A percentile compares a stretch with the other conserved stretches of the same genome.
Conservation (phyloP, 179 eudicot genomes). For the Carnegiea gigantea region DNA sequence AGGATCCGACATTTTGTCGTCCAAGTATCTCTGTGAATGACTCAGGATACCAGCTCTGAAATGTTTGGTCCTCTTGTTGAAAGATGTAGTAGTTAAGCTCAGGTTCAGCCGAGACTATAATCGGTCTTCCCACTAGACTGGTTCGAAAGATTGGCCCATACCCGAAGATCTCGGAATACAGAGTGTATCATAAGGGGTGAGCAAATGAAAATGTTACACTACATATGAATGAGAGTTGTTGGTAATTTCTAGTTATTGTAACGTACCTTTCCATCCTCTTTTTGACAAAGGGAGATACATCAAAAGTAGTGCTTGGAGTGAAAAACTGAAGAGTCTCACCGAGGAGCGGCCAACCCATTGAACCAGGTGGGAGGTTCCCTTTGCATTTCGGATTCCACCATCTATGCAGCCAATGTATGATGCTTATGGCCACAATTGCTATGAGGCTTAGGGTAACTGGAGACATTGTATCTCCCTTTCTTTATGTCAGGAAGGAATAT, state of each 20-base stretch:
- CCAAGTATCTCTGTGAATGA: conserved; percentile 86
- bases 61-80: conserved; percentile 74
- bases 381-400: conserved; percentile 88
- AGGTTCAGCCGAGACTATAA: conserved; percentile 73
- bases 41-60: conserved; percentile 90
- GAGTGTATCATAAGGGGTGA: neutral
- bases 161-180: conserved; percentile 33
- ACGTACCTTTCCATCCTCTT: conserved; percentile 72
- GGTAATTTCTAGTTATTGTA: neutral
- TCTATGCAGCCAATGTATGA: conserved; percentile 66
- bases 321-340: conserved; percentile 88
- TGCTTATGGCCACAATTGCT: conserved; percentile 38
- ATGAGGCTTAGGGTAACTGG: conserved; percentile 36
- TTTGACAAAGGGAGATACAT: conserved; percentile 68
- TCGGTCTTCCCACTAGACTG: conserved; percentile 73
- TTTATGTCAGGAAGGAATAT: neutral
- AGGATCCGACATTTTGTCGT: conserved; percentile 67
- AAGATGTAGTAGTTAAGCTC: conserved; percentile 66
- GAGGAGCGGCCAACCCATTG: conserved; percentile 86
- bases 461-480: conserved; percentile 36
- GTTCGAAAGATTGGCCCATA: conserved; percentile 84
- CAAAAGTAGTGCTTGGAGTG: conserved; percentile 49
- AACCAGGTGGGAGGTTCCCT: conserved; percentile 88
- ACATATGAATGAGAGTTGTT: neutral
- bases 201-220: neutral